Evolutionary conservation across 495 filamentous ascomycete genomes (phyloP), one percentile per base, ranked within the genome.

Genomic region (Penicillium maclennaniae): DNA sequence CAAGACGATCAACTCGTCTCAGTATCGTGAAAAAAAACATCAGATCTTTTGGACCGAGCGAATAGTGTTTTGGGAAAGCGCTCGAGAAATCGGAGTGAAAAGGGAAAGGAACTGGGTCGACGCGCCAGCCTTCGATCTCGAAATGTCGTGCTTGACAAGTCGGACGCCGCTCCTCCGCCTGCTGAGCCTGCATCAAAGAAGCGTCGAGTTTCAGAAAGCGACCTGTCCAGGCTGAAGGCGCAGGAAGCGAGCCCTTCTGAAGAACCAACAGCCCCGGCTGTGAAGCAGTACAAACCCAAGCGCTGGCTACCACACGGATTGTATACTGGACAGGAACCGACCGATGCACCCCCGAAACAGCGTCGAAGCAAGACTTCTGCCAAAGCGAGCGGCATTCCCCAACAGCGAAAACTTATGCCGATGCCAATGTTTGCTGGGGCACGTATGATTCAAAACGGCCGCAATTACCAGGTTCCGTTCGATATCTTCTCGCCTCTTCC

Each of bases 391-490:
- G 53, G 69, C 43, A 58, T 63, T 15, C 67, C 61, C 55, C 55
- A 58, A 38, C 63, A 77, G 59, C 60, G 75, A 63, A 54, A 67
- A 72, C 46, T 79, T 28, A 65, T 89, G 54, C 87, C 87, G 16
- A 61, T 86, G 63, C 86, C 85, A 10, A 85, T 89, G 82, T 88
- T 85, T 67, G 71, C 75, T 50, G 80, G 85, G 53, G 63, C 77
- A 51, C 61, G 79, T 39, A 72, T 85, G n/a, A 65, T 92, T 52
- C 77, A 86, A 52, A 73, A 73, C 41, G 81, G 81, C 21, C 78
- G 89, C 54, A 83, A 95, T 64, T 98, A 95, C 74, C 84, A 87
- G 67, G 74, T 98, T 27, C 93, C 93, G 1, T 96, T 84, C 58
- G 87, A 95, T 67, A 76, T 96, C 38, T 97, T 91, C 74, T 86